Conservation (phyloP, 176 grass and related monocot species). For the Themeda triandra region DNA sequence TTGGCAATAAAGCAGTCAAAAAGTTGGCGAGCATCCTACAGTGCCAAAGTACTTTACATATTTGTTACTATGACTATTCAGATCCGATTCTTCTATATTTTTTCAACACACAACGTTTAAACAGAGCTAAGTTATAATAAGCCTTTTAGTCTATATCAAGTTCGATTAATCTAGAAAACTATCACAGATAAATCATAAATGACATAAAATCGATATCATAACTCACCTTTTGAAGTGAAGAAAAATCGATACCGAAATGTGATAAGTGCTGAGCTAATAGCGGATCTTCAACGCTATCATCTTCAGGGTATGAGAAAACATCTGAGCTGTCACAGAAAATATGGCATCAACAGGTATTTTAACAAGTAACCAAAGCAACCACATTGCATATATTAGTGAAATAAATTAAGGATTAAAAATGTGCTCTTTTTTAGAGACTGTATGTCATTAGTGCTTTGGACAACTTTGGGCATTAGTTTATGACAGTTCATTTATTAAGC, state of each 20-base stretch:
- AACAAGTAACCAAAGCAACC: background rate
- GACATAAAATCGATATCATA: background rate
- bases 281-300: constrained; percentile 93
- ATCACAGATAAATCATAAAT: background rate
- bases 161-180: background rate
- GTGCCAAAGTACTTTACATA: background rate
- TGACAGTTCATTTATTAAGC: background rate
- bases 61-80: background rate
- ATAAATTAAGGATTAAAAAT: background rate
- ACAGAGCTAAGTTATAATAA: background rate
- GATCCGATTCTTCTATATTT: background rate
- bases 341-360: constrained; percentile 34
- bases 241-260: constrained; percentile 97
- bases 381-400: background rate
- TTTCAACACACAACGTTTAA: background rate
- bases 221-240: constrained; percentile 94
- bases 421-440: background rate
- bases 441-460: background rate
- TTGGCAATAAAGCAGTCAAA: background rate
- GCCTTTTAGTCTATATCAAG: background rate
- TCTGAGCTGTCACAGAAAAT: constrained; percentile 88
- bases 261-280: constrained; percentile 92
- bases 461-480: too few relatives aligned
- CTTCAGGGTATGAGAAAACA: constrained; percentile 98
- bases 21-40: background rate